phyloP scores from a whole-genome alignment of 169 alveolate species.

The Plasmodium billcollinsi region DNA sequence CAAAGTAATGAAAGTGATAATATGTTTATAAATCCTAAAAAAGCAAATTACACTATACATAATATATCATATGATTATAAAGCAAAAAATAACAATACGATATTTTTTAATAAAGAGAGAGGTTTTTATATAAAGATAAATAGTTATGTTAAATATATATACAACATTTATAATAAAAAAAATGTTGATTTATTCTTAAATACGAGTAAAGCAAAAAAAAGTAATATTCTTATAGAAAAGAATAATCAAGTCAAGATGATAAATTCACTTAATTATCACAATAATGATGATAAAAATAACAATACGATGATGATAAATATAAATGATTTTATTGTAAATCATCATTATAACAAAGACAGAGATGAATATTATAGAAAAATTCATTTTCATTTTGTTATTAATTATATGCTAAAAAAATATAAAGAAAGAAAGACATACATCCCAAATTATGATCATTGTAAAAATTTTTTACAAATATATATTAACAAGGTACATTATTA shows the following conservation, averaged over 20 bases:
- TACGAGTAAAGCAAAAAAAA: too few species aligned
- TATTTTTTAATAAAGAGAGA: slow-evolving; percentile 5
- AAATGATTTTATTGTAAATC: too few species aligned
- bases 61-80: background rate
- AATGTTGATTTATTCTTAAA: too few species aligned
- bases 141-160: slow-evolving; percentile 11
- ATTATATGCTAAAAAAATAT: slow-evolving; percentile 8
- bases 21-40: background rate
- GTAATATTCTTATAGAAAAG: too few species aligned
- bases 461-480: slow-evolving; percentile 34
- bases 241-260: too few species aligned
- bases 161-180: too few species aligned
- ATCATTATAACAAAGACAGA: too few species aligned
- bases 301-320: too few species aligned
- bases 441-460: slow-evolving; percentile 4
- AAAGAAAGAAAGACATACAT: slow-evolving; percentile 13
- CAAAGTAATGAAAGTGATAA: background rate
- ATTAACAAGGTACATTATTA: slow-evolving; percentile 55
- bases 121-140: slow-evolving; percentile 13
- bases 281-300: too few species aligned
- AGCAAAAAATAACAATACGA: background rate
- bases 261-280: too few species aligned
- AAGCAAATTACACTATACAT: background rate
- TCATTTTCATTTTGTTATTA: slow-evolving; percentile 24
- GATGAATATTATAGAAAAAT: slow-evolving; percentile 6